Evolutionary conservation across 257 asterid species (phyloP).

Genomic region (Verbascum thapsus): DNA sequence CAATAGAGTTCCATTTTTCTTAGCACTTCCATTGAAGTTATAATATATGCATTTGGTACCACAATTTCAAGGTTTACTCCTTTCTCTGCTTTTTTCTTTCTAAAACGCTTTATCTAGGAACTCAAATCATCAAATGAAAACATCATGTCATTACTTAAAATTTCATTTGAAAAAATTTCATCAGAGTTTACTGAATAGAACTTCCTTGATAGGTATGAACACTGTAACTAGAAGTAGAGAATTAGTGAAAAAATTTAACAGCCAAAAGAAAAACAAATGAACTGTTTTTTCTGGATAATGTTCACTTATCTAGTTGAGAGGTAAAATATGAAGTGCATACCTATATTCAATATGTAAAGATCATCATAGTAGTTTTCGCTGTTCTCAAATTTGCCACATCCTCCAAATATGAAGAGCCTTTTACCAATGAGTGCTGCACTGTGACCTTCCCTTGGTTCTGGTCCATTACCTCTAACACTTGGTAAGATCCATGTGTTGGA

Average conservation of each 20-base stretch:
- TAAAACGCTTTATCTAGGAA: conserved; percentile 17
- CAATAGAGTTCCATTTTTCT: no score
- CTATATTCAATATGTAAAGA: conserved; percentile 83
- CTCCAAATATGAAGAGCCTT: conserved; percentile 93
- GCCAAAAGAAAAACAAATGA: no score
- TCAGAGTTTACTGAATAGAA: background rate
- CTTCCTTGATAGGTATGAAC: conserved; percentile 12
- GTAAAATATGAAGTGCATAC: conserved; percentile 39
- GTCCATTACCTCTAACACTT: conserved; percentile 79
- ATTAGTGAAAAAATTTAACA: conserved; percentile 15
- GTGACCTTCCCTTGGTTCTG: conserved; percentile 97
- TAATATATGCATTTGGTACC: no score
- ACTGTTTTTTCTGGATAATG: conserved; percentile 1
- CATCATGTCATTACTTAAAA: background rate
- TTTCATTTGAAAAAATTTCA: conserved; percentile 12
- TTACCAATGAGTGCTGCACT: conserved; percentile 94
- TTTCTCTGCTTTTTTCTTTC: conserved; percentile 14
- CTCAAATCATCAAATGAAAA: conserved; percentile 4
- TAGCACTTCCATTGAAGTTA: no score
- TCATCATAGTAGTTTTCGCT: conserved; percentile 84
- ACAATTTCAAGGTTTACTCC: no score
- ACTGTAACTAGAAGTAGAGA: conserved; percentile 4
- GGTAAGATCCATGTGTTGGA: conserved; percentile 83
- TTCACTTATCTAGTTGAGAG: conserved; percentile 7
- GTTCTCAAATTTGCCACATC: conserved; percentile 77